Evolutionary conservation across 1,284 basidiomycete genomes (phyloP).

Genomic region (Irpex rosettiformis): DNA sequence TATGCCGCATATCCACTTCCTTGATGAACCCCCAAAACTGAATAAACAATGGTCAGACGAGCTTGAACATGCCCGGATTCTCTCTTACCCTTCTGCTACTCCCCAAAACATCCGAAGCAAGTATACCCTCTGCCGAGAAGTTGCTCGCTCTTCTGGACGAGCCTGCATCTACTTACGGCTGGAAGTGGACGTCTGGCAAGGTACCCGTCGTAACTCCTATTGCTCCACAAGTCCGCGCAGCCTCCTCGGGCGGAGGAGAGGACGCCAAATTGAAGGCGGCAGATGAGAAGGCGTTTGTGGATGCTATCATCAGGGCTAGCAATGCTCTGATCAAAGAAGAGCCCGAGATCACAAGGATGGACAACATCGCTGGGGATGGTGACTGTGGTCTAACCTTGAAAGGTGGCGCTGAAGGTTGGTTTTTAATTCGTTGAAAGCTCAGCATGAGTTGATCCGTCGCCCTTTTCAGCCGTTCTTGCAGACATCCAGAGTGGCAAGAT

Average conservation of each 20-base stretch:
- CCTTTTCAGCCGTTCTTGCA: slow-evolving; percentile 48
- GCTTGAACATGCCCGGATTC: slow-evolving; percentile 94
- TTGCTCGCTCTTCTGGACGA: slow-evolving; percentile 81
- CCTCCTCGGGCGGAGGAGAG: slow-evolving; percentile 16
- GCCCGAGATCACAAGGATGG: slow-evolving; percentile 86
- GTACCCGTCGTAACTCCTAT: slow-evolving; percentile 31
- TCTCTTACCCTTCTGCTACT: slow-evolving; percentile 85
- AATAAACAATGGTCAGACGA: slow-evolving; percentile 50
- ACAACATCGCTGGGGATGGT: slow-evolving; percentile 74
- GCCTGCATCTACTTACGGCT: slow-evolving; percentile 72
- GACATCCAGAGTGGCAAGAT: slow-evolving; percentile 48
- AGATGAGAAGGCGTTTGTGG: slow-evolving; percentile 49
- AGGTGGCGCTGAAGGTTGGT: slow-evolving; percentile 52
- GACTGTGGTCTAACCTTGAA: slow-evolving; percentile 87
- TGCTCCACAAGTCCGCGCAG: slow-evolving; percentile 22
- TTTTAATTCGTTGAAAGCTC: neutral
- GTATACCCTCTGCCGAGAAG: slow-evolving; percentile 37
- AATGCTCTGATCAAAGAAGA: slow-evolving; percentile 74
- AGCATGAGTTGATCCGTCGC: neutral
- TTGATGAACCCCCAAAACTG: neutral
- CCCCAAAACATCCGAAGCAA: slow-evolving; percentile 42
- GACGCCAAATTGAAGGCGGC: slow-evolving; percentile 33
- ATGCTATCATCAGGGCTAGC: slow-evolving; percentile 62
- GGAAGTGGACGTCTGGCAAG: slow-evolving; percentile 66
- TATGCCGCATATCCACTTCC: slow-evolving; percentile 29